Evolutionary conservation across 2,329 filamentous ascomycete genomes (phyloP).

Genomic region (Nemania sp.): DNA sequence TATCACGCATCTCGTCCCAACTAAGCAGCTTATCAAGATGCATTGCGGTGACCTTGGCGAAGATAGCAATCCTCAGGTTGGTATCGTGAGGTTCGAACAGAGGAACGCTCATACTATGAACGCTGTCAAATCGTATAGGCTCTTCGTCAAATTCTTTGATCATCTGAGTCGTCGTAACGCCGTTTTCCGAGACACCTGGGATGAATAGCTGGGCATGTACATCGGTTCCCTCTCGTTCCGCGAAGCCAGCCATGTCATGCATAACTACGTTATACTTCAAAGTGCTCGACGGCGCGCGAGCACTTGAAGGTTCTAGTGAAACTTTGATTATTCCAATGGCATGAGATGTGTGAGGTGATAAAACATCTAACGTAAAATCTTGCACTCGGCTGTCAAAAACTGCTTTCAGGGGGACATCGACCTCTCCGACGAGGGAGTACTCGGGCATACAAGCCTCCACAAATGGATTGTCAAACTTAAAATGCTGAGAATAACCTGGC

Average conservation of each 20-base stretch:
- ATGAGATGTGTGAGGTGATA: constrained; percentile 89
- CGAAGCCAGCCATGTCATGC: constrained; percentile 93
- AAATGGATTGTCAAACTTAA: constrained; percentile 91
- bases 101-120: constrained; percentile 95
- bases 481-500: constrained; percentile 91
- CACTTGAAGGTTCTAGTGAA: constrained; percentile 89
- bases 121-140: constrained; percentile 90
- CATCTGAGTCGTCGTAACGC: constrained; percentile 93
- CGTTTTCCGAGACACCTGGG: constrained; percentile 84
- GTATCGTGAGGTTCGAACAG: constrained; percentile 75
- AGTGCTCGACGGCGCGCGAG: constrained; percentile 86
- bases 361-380: constrained; percentile 87
- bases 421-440: constrained; percentile 90
- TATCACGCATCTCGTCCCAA: constrained; percentile 98
- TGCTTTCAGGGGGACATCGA: constrained; percentile 85
- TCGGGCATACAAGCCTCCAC: constrained; percentile 87
- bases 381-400: constrained; percentile 95
- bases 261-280: constrained; percentile 99
- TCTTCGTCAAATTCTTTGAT: constrained; percentile 93
- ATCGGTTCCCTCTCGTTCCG: constrained; percentile 91
- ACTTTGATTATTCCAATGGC: constrained; percentile 89
- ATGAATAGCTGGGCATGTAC: constrained; percentile 98
- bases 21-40: constrained; percentile 96
- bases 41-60: constrained; percentile 87
- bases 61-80: constrained; percentile 83